Evolutionary conservation across 2,329 filamentous ascomycete genomes (phyloP), one percentile per base, ranked within the genome.

Genomic region (Ascochyta rabiei): DNA sequence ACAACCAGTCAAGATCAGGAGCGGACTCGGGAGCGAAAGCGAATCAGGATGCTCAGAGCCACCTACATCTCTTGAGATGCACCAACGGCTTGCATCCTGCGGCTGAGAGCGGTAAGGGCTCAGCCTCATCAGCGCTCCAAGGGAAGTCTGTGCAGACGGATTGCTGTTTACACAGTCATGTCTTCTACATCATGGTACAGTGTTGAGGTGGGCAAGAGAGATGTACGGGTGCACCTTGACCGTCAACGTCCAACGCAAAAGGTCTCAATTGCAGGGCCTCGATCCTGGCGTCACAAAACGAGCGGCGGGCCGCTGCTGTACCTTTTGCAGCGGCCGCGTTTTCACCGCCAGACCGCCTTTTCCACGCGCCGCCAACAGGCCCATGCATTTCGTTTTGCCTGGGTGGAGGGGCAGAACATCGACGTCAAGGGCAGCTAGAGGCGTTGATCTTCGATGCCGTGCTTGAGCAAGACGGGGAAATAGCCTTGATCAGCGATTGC

Each of bases 301-400:
- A 18, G 58, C 62, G 60, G 58, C 54, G 59, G 59, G 63, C 63
- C 55, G 63, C 52, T 58, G 61, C 57, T 63, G 62, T 64, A 57
- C 53, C 45, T 60, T 63, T 56, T 51, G 60, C 56, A 63, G 66
- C 63, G 66, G 63, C 58, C 67, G 53, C 65, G 66, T 67, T 63
- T 69, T 62, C 66, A 66, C 59, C 50, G 53, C 61, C 62, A 69
- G 71, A 75, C 72, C 72, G 72, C 70, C 66, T 67, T 73, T 75
- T 73, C 43, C 55, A 60, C 56, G 52, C 53, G 53, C 63, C 59
- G 62, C 60, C 64, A 63, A 51, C 53, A 45, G 63, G 53, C 57
- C 60, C 59, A 48, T 57, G 62, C 62, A 58, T 68, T 70, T 71
- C 67, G 68, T 72, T 69, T 62, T 37, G 56, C 57, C 59, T 59